These are phyloP conservation scores for Malassezia sympodialis DNA, from an alignment of 1,284 basidiomycete genomes.

Conservation along the genomic window DNA sequence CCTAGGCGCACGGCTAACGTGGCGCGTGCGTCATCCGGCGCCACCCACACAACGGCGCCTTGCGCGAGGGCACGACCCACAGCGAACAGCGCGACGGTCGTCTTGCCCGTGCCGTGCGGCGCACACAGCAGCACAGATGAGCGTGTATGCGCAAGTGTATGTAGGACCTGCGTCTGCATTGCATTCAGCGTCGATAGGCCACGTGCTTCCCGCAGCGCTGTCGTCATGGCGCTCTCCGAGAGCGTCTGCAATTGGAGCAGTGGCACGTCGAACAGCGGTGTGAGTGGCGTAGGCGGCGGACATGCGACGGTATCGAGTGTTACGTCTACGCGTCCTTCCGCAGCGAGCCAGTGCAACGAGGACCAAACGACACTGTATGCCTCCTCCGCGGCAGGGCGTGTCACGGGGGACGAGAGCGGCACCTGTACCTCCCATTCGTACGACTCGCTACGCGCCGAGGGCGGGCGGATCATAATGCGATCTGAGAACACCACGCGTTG, in stretches of 20 bases:
- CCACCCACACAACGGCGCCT: constrained; percentile 16
- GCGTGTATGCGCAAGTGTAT: constrained; percentile 65
- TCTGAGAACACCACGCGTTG: constrained; percentile 73
- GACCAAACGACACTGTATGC: constrained; percentile 57
- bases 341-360: constrained; percentile 88
- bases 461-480: constrained; percentile 42
- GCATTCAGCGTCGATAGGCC: constrained; percentile 61
- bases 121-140: constrained; percentile 69
- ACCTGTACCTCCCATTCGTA: constrained; percentile 61
- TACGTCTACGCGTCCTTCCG: constrained; percentile 65
- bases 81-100: constrained; percentile 63
- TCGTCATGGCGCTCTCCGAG: constrained; percentile 49
- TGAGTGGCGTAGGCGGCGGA: constrained; percentile 60
- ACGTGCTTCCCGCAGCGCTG: constrained; percentile 31
- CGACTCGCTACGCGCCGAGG: constrained; percentile 53
- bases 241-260: constrained; percentile 57
- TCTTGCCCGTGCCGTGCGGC: constrained; percentile 73
- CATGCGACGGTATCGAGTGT: constrained; percentile 65
- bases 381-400: constrained; percentile 17
- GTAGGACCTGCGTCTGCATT: constrained; percentile 81
- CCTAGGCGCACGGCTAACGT: constrained; percentile 7
- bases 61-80: constrained; percentile 56
- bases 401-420: constrained; percentile 50
- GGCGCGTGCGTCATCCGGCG: constrained; percentile 10
- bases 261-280: constrained; percentile 68